Base-by-base conservation (phyloP, 108 stramenopile species). In the Cyclostephanos tholiformis region DNA sequence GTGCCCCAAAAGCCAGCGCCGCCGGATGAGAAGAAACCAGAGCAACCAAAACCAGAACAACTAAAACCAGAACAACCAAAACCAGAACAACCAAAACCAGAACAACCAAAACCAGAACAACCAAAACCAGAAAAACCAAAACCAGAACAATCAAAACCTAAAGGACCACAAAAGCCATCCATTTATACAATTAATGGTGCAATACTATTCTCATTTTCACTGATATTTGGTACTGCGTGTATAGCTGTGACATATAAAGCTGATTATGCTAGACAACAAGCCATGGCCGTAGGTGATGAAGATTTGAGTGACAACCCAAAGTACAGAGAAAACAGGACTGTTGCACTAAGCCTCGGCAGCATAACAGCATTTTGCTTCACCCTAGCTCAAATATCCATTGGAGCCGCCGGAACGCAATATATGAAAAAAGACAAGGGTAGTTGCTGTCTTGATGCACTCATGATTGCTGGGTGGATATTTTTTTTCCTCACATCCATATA, bases 381-480 rank as follows among this genome's bases (percentile, higher is more conserved):
- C 8, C 58, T 75, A n/a, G 53, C 64, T 3, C 59, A 43, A 10
- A 49, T 75, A 26, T 50, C 30, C 26, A 46, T 59, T 2, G 67
- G 44, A 27, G 20, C 30, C 50, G 74, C 74, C 6, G 74, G 74
- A 4, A 39, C 35, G n/a, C 43, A 41, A n/a, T 58, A 75, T 30
- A 65, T 56, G 57, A 48, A 55, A 19, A 65, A 75, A 20, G 4
- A 22, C 10, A 53, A 30, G 22, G 64, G 20, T 38, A 11, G 7
- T 39, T 75, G 74, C 58, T 67, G 65, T 49, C 23, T 66, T 27
- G 52, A 56, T 30, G 52, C 52, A 38, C 8, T 60, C 22, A 12
- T 75, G 43, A 75, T 75, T 52, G 58, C 14, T 20, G 74, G 43
- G 8, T 67, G 65, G 65, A 63, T 75, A 3, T 23, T 67, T 23